Conservation (phyloP, 108 stramenopile genomes). For the Fragilaria crotonensis region DNA sequence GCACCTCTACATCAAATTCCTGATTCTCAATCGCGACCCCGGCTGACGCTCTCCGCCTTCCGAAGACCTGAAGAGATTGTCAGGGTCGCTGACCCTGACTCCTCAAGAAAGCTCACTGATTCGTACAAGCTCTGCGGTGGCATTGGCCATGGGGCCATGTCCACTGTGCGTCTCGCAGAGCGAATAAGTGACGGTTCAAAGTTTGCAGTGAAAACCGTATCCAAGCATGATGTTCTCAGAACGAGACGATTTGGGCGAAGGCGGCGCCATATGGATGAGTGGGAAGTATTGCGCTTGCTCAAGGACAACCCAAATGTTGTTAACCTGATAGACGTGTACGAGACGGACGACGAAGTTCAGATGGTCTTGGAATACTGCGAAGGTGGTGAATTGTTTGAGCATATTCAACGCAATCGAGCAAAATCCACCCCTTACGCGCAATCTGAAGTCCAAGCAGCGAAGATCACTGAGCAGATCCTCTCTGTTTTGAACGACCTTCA, state of each 20-base stretch:
- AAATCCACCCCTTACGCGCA: constrained; percentile 22
- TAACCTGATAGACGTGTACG: constrained; percentile 76
- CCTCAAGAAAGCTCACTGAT: constrained; percentile 37
- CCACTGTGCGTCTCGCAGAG: constrained; percentile 66
- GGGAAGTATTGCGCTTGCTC: constrained; percentile 61
- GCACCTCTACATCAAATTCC: neutral
- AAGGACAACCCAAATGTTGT: constrained; percentile 54
- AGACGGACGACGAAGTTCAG: constrained; percentile 78
- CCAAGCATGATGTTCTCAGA: constrained; percentile 80
- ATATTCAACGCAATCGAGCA: constrained; percentile 43
- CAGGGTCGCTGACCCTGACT: constrained; percentile 54
- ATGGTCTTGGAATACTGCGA: constrained; percentile 77
- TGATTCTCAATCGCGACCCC: neutral
- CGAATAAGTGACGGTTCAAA: constrained; percentile 31
- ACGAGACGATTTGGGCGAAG: constrained; percentile 38
- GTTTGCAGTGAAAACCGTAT: constrained; percentile 81
- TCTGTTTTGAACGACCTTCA: constrained; percentile 58
- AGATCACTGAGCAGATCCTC: constrained; percentile 64
- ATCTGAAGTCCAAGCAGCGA: constrained; percentile 60
- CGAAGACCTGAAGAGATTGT: constrained; percentile 59
- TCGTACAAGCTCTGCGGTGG: constrained; percentile 66
- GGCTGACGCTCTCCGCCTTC: constrained; percentile 67
- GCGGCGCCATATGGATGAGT: constrained; percentile 54
- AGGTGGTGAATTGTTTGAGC: constrained; percentile 84
- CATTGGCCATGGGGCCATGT: constrained; percentile 78